Evolutionary conservation across 2,329 filamentous ascomycete genomes (phyloP).

Genomic region (Ilyonectria sp.): DNA sequence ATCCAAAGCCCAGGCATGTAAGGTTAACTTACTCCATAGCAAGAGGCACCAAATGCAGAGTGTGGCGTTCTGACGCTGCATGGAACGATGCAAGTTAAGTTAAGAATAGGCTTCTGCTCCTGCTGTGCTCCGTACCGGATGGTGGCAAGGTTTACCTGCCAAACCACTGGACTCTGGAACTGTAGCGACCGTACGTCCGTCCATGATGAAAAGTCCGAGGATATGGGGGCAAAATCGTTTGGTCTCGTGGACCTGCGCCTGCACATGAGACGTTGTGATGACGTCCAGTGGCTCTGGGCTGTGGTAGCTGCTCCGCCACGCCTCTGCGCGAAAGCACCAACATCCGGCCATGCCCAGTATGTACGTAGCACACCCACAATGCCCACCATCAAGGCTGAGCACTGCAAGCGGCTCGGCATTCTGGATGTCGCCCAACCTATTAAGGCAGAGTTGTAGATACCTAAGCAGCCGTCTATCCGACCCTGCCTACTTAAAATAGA

Average conservation of each 20-base stretch:
- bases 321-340: conserved; percentile 2
- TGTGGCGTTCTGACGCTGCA: neutral
- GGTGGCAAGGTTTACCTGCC: neutral
- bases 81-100: neutral
- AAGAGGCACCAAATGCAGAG: too few species aligned
- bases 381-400: conserved; percentile 26
- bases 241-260: conserved; percentile 25
- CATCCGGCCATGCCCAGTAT: conserved; percentile 1
- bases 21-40: neutral
- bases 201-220: neutral
- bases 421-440: conserved; percentile 10
- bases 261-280: conserved; percentile 18
- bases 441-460: conserved; percentile 24
- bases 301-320: conserved; percentile 16
- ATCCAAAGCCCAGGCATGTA: neutral
- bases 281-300: conserved; percentile 7
- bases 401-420: conserved; percentile 18
- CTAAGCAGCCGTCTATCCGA: conserved; percentile 1
- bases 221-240: conserved; percentile 12
- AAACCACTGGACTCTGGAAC: neutral
- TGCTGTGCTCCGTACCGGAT: neutral
- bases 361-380: neutral
- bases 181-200: neutral
- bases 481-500: conserved; percentile 17
- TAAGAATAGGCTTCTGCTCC: conserved; percentile 6